Conservation (phyloP, 768 basidiomycete species). For the Serendipita indica region DNA sequence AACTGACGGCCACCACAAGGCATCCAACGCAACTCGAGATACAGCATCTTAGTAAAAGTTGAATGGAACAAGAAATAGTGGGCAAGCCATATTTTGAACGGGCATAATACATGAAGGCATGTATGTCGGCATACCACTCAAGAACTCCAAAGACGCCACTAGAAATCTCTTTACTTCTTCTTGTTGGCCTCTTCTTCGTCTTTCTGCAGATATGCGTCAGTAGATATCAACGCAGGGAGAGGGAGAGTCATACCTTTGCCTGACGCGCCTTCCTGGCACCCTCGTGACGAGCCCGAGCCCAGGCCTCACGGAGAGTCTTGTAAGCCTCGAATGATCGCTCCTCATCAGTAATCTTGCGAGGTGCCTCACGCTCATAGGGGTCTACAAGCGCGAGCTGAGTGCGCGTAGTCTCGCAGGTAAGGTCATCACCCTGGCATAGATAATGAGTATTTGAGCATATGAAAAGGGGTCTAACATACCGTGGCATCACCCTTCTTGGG, state of each 20-base stretch:
- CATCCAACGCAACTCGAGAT: no score
- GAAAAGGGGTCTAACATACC: slow-evolving; percentile 33
- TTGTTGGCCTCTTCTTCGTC: slow-evolving; percentile 86
- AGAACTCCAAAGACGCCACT: slow-evolving; percentile 1
- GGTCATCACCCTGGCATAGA: slow-evolving; percentile 54
- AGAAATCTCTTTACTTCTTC: slow-evolving; percentile 58
- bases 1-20: no score
- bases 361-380: slow-evolving; percentile 55
- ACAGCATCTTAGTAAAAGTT: no score
- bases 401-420: slow-evolving; percentile 63
- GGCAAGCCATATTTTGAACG: not conserved
- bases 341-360: slow-evolving; percentile 82
- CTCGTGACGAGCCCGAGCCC: slow-evolving; percentile 69
- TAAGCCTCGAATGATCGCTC: slow-evolving; percentile 85
- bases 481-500: slow-evolving; percentile 91
- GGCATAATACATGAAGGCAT: slow-evolving; percentile 8
- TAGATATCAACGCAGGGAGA: not conserved
- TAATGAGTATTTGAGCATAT: slow-evolving; percentile 12
- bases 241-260: slow-evolving; percentile 53
- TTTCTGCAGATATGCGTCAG: slow-evolving; percentile 34
- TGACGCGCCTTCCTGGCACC: slow-evolving; percentile 77
- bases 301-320: slow-evolving; percentile 71
- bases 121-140: not conserved
- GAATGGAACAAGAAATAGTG: not conserved
- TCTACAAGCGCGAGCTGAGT: slow-evolving; percentile 50